These are phyloP conservation scores for Debaryomyces subglobosus DNA, from an alignment of 1,139 yeast species.

Conservation along the genomic window DNA sequence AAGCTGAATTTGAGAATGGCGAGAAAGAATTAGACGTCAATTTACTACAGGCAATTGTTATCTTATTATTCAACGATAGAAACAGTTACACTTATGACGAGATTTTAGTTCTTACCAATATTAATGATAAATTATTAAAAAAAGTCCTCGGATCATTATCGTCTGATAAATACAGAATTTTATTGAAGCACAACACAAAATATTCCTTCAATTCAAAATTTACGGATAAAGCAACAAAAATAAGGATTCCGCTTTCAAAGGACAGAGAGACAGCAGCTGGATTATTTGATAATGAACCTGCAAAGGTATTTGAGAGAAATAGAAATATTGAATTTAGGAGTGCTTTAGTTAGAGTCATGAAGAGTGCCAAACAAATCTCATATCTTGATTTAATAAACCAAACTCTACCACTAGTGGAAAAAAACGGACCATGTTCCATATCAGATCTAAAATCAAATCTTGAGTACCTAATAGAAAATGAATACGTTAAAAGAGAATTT, in stretches of 20 bases:
- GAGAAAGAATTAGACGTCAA: conserved; percentile 39
- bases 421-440: conserved; percentile 32
- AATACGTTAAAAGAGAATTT: conserved; percentile 32
- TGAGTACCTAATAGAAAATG: conserved; percentile 37
- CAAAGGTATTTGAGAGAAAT: conserved; percentile 19
- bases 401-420: conserved; percentile 24
- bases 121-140: conserved; percentile 29
- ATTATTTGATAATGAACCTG: conserved; percentile 9
- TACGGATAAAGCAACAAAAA: conserved; percentile 30
- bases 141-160: conserved; percentile 34
- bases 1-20: conserved; percentile 32
- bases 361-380: conserved; percentile 23
- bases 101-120: conserved; percentile 25
- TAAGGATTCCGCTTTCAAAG: conserved; percentile 37
- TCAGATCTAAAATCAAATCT: conserved; percentile 35
- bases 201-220: conserved; percentile 30
- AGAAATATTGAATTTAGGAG: conserved; percentile 35
- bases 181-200: conserved; percentile 18
- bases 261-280: conserved; percentile 22
- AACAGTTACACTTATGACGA: conserved; percentile 22
- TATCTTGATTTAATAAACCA: conserved; percentile 31
- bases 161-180: conserved; percentile 32
- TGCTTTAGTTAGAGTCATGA: conserved; percentile 36
- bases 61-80: conserved; percentile 31
- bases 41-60: conserved; percentile 41